Percentiles rank a stretch among this genome's conserved stretches.
These are phyloP conservation scores for Protomyces inundatus DNA, from an alignment of 1,139 yeast genomes.

Conservation along the genomic window DNA sequence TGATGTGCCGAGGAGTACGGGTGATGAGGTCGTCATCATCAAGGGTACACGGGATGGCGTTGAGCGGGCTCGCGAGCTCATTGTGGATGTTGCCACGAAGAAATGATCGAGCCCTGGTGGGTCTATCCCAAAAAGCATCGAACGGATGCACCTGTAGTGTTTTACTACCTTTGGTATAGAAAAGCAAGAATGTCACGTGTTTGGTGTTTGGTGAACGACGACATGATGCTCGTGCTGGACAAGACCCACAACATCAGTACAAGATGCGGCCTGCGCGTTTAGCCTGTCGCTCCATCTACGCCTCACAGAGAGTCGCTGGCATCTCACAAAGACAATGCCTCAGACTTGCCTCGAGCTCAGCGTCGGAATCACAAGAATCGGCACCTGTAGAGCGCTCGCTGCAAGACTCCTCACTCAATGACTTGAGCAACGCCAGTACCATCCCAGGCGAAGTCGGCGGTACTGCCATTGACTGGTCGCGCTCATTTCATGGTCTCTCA, in stretches of 20 bases:
- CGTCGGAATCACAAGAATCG: too few relatives aligned
- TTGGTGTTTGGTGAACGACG: too few relatives aligned
- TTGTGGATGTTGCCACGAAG: slow-evolving; percentile 26
- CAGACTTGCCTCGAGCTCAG: too few relatives aligned
- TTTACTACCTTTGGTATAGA: too few relatives aligned
- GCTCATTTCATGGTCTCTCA: slow-evolving; percentile 78
- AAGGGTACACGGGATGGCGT: slow-evolving; percentile 45
- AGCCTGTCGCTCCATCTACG: not conserved
- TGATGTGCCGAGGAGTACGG: slow-evolving; percentile 56
- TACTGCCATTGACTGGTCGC: slow-evolving; percentile 53
- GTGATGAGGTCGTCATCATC: slow-evolving; percentile 36
- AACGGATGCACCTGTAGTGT: too few relatives aligned
- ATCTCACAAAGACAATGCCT: too few relatives aligned
- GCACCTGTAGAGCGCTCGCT: not conserved
- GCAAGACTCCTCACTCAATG: not conserved
- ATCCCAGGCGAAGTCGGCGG: not conserved
- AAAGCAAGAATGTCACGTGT: too few relatives aligned
- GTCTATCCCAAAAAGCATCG: too few relatives aligned
- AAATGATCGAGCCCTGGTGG: not conserved
- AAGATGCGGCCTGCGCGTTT: not conserved
- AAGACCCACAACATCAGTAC: not conserved
- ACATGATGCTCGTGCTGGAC: too few relatives aligned
- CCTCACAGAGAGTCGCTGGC: too few relatives aligned
- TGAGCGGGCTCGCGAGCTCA: slow-evolving; percentile 41
- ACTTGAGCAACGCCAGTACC: not conserved